Base-by-base conservation (phyloP, 164 flowering plant species). In the grape (Vitis vinifera) region DNA sequence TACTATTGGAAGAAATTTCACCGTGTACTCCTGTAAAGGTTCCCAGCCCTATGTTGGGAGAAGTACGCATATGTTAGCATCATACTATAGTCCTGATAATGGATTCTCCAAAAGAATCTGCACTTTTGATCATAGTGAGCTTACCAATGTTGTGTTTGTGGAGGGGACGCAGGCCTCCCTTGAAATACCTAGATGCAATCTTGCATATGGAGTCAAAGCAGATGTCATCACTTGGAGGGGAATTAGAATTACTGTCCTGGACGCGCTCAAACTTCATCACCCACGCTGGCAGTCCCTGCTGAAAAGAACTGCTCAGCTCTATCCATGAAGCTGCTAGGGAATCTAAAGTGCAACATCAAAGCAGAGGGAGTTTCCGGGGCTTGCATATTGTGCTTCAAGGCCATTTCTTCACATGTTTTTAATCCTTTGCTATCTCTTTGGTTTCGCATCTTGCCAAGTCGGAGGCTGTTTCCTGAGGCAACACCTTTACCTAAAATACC, bases 271-370 rank as follows among this genome's bases (percentile, higher is more conserved):
- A 44, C 68, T 66, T 55, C 63, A 29, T 67, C 75, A 29, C 56
- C 62, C 61, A 63, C 31, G 19, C 51, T 66, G 53, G 68, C 31
- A 27, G 51, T 31, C 44, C 69, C 88, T 51, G 79, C 76, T 48
- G 93, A 82, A 74, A 93, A 91, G 82, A 91, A 91, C 37, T 79
- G 83, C 72, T 89, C 92, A 11, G 87, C 98, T 73, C 56, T 88
- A 65, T 85, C 92, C 50, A 94, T 71, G 68, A 94, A 87, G 73
- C 88, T 84, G 63, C 66, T 64, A 14, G 97, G 91, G 68, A 91
- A 88, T 81, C 97, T 87, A 68, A 72, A 74, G 66, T 86, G 92
- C 81, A 89, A 68, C 91, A 85, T 89, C 59, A 83, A 62, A 30
- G 79, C 55, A 62, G 82, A 67, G 17, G 80, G 77, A 49, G 82